Conservation (phyloP, 441 rosid genomes). For the Erysimum pusillum region DNA sequence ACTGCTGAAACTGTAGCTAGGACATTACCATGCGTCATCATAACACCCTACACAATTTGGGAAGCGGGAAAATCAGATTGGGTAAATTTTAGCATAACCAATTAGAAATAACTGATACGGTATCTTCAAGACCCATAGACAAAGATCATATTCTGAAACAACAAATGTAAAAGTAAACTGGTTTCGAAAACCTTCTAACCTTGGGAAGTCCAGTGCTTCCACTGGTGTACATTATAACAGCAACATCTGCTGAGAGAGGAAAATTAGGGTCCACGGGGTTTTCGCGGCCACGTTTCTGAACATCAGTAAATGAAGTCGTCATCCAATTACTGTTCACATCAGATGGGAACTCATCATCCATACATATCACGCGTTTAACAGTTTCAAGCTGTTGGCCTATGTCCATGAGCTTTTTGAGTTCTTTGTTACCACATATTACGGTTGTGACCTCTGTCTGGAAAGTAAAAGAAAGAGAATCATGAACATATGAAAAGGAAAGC, state of each 20-base stretch:
- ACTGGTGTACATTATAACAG: slow-evolving; percentile 98
- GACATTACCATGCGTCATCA: slow-evolving; percentile 98
- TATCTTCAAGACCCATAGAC: slow-evolving; percentile 3
- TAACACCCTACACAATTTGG: slow-evolving; percentile 79
- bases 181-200: slow-evolving; percentile 57
- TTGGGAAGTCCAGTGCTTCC: slow-evolving; percentile 98
- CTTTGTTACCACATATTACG: slow-evolving; percentile 90
- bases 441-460: slow-evolving; percentile 93
- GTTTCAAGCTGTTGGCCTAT: slow-evolving; percentile 90
- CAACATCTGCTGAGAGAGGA: slow-evolving; percentile 84
- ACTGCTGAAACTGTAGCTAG: slow-evolving; percentile 94
- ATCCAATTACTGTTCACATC: slow-evolving; percentile 66
- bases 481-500: slow-evolving; percentile 1
- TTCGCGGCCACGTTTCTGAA: slow-evolving; percentile 77
- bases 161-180: slow-evolving; percentile 10
- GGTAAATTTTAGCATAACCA: slow-evolving; percentile 22
- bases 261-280: slow-evolving; percentile 71
- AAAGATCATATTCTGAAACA: neutral
- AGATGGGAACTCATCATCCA: slow-evolving; percentile 84
- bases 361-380: slow-evolving; percentile 82
- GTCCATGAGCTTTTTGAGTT: slow-evolving; percentile 80
- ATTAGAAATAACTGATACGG: neutral
- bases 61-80: slow-evolving; percentile 12
- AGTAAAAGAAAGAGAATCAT: slow-evolving; percentile 32
- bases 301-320: slow-evolving; percentile 66